Base-by-base conservation (phyloP, 768 basidiomycete species). In the Tubosaeta sp. region DNA sequence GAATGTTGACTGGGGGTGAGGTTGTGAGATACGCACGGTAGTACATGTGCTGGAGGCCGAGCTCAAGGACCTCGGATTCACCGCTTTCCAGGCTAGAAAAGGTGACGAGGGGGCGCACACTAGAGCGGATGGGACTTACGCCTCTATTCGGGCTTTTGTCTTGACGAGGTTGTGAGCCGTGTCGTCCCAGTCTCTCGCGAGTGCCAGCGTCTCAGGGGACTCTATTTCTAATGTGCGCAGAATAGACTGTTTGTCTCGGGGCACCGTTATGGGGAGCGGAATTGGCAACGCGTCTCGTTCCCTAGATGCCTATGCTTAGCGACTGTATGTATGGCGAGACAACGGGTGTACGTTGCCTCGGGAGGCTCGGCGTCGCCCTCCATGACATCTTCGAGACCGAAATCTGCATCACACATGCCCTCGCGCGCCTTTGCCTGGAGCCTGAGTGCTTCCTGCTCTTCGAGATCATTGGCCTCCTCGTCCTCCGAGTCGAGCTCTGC, bases 391-490 rank as follows among this genome's bases (percentile, higher is more conserved):
- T 76, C 80, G 39, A 97, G 72, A 11, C 94, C 94, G 63, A 91
- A 97, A 68, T 97, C 94, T 14, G 80, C 84, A 41, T 91, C 88
- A 9, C 59, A 70, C 76, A 95, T 77, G 11, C 69, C 78, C 57
- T 90, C 86, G 31, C 86, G 77, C 22, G 80, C 74, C 71, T 90
- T 93, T 34, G 72, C 68, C 67, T 95, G 95, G 42, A 95, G 70
- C 52, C 91, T 75, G 59, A 71, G 83, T 7, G 88, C 90, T 67
- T 97, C 94, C 64, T 87, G 84, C 65, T 91, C 91, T 63, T 97
- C 93, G 46, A 95, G 71, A 58, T 88, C 86, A 62, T 89, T 81
- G 32, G 84, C 88, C 67, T 95, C 94, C 61, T 95, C 94, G 57
- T 95, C 87, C 59, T 90, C 89, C 34, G 86, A 86, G 48, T 90